Evolutionary conservation across 2,329 filamentous ascomycete species (phyloP).

Genomic region (Fusarium sp.): DNA sequence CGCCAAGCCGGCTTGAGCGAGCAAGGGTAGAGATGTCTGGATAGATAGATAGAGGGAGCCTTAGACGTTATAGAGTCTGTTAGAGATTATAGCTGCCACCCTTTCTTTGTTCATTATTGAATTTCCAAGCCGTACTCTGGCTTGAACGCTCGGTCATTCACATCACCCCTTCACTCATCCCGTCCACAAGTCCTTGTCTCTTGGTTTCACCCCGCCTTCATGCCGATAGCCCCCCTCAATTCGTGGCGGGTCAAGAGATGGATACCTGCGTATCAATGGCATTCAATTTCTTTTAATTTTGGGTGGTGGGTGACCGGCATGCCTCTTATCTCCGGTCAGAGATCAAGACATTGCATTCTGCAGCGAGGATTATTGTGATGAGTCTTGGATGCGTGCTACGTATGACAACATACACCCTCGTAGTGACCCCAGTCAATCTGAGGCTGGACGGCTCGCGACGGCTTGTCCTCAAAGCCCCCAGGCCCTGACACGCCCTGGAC

Average conservation of each 20-base stretch:
- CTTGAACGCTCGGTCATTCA: neutral
- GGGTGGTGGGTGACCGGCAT: neutral
- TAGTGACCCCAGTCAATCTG: neutral
- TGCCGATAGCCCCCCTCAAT: slow-evolving; percentile 14
- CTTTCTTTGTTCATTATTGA: neutral
- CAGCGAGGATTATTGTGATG: neutral
- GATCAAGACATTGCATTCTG: neutral
- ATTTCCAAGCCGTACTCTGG: neutral
- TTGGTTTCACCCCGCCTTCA: slow-evolving; percentile 21
- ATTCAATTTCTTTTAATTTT: neutral
- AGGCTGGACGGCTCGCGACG: slow-evolving; percentile 6
- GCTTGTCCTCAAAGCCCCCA: neutral
- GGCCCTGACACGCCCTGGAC: slow-evolving; percentile 2
- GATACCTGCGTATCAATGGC: neutral
- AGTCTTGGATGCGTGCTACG: neutral
- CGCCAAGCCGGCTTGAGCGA: neutral
- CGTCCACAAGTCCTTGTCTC: neutral
- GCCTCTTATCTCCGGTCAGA: neutral
- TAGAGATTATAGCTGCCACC: neutral
- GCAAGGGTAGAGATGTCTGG: neutral
- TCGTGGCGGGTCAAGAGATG: neutral
- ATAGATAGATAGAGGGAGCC: neutral
- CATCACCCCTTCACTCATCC: neutral
- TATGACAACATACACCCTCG: neutral
- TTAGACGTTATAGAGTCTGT: neutral